Evolutionary conservation across 2,329 filamentous ascomycete species (phyloP), one percentile per base, ranked within the genome.

Genomic region (Periconia macrospinosa): DNA sequence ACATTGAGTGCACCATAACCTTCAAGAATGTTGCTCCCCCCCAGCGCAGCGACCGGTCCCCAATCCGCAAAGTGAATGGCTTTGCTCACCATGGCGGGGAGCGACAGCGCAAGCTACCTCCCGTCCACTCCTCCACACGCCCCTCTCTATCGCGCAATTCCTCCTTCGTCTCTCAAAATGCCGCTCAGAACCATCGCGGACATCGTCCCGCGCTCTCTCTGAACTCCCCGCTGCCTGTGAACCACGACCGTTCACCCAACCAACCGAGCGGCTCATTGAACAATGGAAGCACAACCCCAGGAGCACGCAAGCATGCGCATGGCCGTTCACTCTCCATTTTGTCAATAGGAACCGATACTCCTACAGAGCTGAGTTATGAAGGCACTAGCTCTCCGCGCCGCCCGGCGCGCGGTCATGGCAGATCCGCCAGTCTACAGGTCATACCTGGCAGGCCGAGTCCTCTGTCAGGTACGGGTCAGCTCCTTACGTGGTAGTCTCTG

Each of bases 1-100:
- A 96, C 70, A 85, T 97, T 69, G 90, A 92, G 78, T 97, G 94
- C 77, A 92, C 88, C 62, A 96, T 99, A 74, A 97, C 91, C 47
- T 99, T 99, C 78, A 93, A 89, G 77, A 99, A 99, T 73, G 83
- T 92, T 47, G 79, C 83, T 30, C 74, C 68, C 58, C 82, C 85
- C n/a, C 60, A 68, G 19, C 66, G 69, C n/a, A 58, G 59, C 60
- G 67, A 70, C 54, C 61, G 67, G 57, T 67, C 65, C 50, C 63
- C 65, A 43, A 55, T 57, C 48, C 63, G 65, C 59, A 66, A 66
- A 47, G 62, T 66, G 45, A 76, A 76, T 62, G 71, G 74, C 56
- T 70, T 70, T 49, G 62, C 61, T 54, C 60, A 60, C 6, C 33
- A 37, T 37, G 68, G 66, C 50, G 67, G 67, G 42, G 72, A 75